Percentiles rank a stretch among this genome's conserved stretches.
Conservation (phyloP, 495 filamentous ascomycete genomes). For the Entonaema liquescens region DNA sequence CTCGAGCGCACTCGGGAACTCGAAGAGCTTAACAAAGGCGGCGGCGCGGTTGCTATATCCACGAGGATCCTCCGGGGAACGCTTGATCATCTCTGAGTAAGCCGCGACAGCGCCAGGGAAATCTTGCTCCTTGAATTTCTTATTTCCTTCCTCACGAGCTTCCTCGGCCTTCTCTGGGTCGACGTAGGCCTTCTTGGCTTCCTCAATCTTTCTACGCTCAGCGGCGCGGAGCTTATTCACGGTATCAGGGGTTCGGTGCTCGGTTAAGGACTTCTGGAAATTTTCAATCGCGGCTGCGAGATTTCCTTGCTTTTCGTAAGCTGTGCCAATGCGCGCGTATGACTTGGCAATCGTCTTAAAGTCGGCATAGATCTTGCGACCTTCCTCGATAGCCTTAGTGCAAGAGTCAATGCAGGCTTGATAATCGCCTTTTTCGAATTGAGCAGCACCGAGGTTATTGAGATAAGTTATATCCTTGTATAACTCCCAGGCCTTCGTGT, state of each 20-base stretch:
- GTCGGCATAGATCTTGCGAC: slow-evolving; percentile 84
- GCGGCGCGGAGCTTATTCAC: slow-evolving; percentile 91
- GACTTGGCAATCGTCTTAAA: slow-evolving; percentile 99
- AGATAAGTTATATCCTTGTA: slow-evolving; percentile 97
- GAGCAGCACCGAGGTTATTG: slow-evolving; percentile 93
- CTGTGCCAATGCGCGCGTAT: slow-evolving; percentile 87
- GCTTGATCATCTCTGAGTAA: slow-evolving; percentile 97
- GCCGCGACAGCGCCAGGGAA: slow-evolving; percentile 96
- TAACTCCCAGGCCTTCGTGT: slow-evolving; percentile 92
- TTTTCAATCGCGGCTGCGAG: slow-evolving; percentile 82
- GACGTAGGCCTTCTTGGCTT: slow-evolving; percentile 82
- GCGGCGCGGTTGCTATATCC: slow-evolving; percentile 98
- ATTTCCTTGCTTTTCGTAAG: slow-evolving; percentile 90
- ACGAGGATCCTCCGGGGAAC: slow-evolving; percentile 88
- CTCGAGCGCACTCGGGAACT: slow-evolving; percentile 89
- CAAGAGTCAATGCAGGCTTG: slow-evolving; percentile 85
- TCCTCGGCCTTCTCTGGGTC: slow-evolving; percentile 93
- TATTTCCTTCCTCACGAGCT: slow-evolving; percentile 91
- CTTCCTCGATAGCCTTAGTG: slow-evolving; percentile 87
- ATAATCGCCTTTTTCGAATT: slow-evolving; percentile 95
- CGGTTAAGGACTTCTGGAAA: slow-evolving; percentile 92
- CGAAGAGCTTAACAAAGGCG: slow-evolving; percentile 93
- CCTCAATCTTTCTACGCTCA: slow-evolving; percentile 85
- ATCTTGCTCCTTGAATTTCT: slow-evolving; percentile 95
- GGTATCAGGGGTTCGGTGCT: slow-evolving; percentile 95